A percentile compares a stretch with the other conserved stretches of the same genome.
Conservation (phyloP, 2,329 filamentous ascomycete genomes). For the Colletotrichum sp. region DNA sequence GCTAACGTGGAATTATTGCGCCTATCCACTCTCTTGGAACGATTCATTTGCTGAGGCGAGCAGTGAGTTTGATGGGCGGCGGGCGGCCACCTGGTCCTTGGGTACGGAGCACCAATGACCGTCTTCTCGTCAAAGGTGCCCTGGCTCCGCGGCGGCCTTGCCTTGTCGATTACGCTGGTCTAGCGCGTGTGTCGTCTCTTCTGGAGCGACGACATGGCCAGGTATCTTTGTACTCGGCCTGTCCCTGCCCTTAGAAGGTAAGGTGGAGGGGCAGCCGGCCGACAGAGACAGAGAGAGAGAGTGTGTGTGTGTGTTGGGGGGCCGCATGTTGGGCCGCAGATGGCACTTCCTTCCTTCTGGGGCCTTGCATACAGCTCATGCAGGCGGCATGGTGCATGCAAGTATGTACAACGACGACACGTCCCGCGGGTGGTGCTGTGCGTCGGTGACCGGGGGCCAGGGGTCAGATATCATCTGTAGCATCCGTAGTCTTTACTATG, state of each 20-base stretch:
- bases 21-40: constrained; percentile 12
- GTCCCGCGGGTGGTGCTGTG: constrained; percentile 19
- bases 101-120: neutral
- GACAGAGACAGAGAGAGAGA: neutral
- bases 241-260: neutral
- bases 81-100: neutral
- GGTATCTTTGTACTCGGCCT: constrained; percentile 15
- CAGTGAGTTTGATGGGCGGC: neutral
- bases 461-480: constrained; percentile 14
- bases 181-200: constrained; percentile 3
- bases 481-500: neutral
- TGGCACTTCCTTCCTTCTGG: constrained; percentile 16
- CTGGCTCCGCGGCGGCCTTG: neutral
- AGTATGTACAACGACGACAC: constrained; percentile 3
- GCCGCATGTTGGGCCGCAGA: constrained; percentile 19
- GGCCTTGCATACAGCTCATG: constrained; percentile 21
- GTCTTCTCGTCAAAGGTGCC: neutral
- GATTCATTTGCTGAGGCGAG: constrained; percentile 16
- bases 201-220: neutral
- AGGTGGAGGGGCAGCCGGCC: neutral
- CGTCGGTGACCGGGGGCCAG: neutral
- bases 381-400: constrained; percentile 16
- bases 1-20: constrained; percentile 5
- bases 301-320: neutral
- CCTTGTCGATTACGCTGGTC: neutral